phyloP scores from a whole-genome alignment of 257 asterid species.

The Vinca minor region DNA sequence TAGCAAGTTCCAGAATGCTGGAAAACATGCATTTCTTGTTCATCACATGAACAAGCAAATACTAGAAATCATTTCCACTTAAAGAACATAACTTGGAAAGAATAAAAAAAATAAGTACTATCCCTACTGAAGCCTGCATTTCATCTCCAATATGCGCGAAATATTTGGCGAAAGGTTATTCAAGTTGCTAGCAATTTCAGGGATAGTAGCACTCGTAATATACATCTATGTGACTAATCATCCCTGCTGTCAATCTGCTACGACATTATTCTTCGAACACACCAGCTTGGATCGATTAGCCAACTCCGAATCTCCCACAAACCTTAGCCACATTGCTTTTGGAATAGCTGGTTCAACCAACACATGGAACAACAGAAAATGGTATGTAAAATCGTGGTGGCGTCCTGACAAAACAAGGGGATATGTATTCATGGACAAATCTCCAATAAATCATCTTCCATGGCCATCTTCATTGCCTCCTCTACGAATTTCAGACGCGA shows the following conservation, averaged over 20 bases:
- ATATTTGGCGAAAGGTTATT: constrained; percentile 12
- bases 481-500: constrained; percentile 18
- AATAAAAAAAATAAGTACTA: neutral
- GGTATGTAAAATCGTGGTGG: constrained; percentile 30
- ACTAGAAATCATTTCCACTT: neutral
- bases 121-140: neutral
- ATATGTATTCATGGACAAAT: constrained; percentile 20
- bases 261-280: constrained; percentile 10
- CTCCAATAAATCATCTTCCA: constrained; percentile 20
- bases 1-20: neutral
- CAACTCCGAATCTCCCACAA: constrained; percentile 12
- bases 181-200: constrained; percentile 23
- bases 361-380: constrained; percentile 20
- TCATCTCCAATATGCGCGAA: neutral
- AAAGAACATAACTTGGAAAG: neutral
- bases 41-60: neutral
- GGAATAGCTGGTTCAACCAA: constrained; percentile 27
- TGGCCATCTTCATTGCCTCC: constrained; percentile 26
- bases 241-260: constrained; percentile 31
- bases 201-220: constrained; percentile 19
- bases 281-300: neutral
- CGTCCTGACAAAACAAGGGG: constrained; percentile 24
- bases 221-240: constrained; percentile 24
- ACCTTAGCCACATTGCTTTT: constrained; percentile 24
- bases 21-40: neutral